Conservation (phyloP, 805 yeast species). For the Sugiyamaella qingdaonensis region DNA sequence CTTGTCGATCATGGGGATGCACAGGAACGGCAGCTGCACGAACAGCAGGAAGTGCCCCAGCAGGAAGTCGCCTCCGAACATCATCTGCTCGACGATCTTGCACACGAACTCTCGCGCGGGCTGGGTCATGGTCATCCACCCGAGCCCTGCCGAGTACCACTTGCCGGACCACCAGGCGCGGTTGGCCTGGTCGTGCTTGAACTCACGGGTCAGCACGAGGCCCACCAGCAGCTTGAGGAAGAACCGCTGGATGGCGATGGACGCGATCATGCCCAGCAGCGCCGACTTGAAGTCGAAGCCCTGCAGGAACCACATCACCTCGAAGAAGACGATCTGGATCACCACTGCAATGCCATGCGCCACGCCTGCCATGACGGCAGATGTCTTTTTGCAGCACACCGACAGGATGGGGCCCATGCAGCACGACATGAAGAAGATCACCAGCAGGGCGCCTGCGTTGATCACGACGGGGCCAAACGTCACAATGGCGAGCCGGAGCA, state of each 20-base stretch:
- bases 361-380: slow-evolving; percentile 90
- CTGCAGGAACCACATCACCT: slow-evolving; percentile 95
- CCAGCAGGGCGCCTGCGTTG: slow-evolving; percentile 77
- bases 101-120: slow-evolving; percentile 95
- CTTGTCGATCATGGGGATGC: slow-evolving; percentile 85
- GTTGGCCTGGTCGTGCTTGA: slow-evolving; percentile 90
- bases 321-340: slow-evolving; percentile 80
- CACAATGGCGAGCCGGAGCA: slow-evolving; percentile 55
- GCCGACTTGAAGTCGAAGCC: slow-evolving; percentile 86
- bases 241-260: slow-evolving; percentile 82
- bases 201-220: slow-evolving; percentile 83
- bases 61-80: slow-evolving; percentile 94
- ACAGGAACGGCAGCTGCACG: slow-evolving; percentile 81
- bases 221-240: slow-evolving; percentile 81
- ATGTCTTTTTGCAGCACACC: slow-evolving; percentile 94
- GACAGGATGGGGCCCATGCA: slow-evolving; percentile 97
- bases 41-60: slow-evolving; percentile 87
- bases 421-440: slow-evolving; percentile 81
- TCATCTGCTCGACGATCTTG: slow-evolving; percentile 88
- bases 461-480: slow-evolving; percentile 86
- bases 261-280: slow-evolving; percentile 79
- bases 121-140: slow-evolving; percentile 91
- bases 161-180: slow-evolving; percentile 99
- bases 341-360: slow-evolving; percentile 95
- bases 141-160: slow-evolving; percentile 95